Base-by-base conservation (phyloP, 169 alveolate species). In the Plasmodium gonderi region DNA sequence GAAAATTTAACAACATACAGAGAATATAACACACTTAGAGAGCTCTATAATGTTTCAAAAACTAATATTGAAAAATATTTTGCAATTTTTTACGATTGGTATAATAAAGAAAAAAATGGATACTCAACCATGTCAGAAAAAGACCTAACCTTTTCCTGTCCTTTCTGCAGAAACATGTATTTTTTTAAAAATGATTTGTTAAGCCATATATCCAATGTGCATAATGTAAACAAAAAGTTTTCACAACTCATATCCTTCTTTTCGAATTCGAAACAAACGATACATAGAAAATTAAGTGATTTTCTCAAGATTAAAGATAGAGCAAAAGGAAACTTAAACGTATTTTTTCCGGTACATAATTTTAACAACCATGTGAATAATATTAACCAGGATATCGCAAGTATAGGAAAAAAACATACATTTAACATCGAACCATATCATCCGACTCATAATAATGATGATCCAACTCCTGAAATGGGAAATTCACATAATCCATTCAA, bases 131-230 rank as follows among this genome's bases (percentile, higher is more conserved):
- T 5, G 31, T 23, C 83, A 14, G 67, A 80, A n/a, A 33, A 23
- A 31, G 79, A 80, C 26, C 14, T 87, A 78, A 29, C 89, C 67
- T 87, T 75, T 40, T 51, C 75, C 9, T 87, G 93, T 11, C 93
- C 89, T n/a, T 87, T 87, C 72, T 87, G 93, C 67, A 75, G 45
- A 29, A 47, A 87, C 45, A 31, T 75, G 31, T 87, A 51, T 87
- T 60, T 54, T 75, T 87, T 75, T 45, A 87, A 87, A 75, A 74
- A 76, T n/a, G 93, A 87, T 74, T 87, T 87, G 72, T 78, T 87
- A 64, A 87, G 68, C 68, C 93, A 87, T 33, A 87, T 87, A 49
- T 40, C 93, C 29, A 87, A 49, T 87, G 33, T 87, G 44, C 93
- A 87, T 40, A 75, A 87, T 54, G 68, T 76, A 65, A 87, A 87